Evolutionary conservation across 805 yeast genomes (phyloP).

Genomic region (Barnettozyma pratensis): DNA sequence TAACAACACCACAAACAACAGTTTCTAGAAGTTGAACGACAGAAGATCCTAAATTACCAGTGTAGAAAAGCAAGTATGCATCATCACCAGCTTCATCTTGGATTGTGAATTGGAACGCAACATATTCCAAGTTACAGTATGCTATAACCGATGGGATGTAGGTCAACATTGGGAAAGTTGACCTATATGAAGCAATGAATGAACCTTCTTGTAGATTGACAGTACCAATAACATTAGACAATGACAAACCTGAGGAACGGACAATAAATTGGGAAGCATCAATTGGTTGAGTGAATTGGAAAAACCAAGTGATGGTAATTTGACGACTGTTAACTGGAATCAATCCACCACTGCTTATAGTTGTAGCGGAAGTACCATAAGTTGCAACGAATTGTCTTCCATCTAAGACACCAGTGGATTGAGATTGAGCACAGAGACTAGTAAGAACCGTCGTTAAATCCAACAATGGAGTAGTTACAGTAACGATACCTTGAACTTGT

Average conservation of each 20-base stretch:
- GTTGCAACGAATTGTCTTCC: conserved; percentile 6
- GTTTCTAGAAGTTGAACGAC: conserved; percentile 1
- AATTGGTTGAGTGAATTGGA: conserved; percentile 8
- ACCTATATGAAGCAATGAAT: conserved; percentile 8
- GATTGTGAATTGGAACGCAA: conserved; percentile 7
- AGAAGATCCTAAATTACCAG: conserved; percentile 13
- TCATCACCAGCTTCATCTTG: conserved; percentile 1
- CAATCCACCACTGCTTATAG: background rate
- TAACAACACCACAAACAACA: conserved; percentile 8
- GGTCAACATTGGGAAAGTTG: conserved; percentile 1
- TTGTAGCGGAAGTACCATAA: conserved; percentile 6
- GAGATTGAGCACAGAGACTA: conserved; percentile 3
- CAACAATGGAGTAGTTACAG: background rate
- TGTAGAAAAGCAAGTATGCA: conserved; percentile 12
- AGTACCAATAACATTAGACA: conserved; percentile 7
- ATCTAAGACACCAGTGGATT: conserved; percentile 2
- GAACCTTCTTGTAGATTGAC: conserved; percentile 17
- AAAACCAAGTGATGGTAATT: conserved; percentile 11
- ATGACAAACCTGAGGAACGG: conserved; percentile 2
- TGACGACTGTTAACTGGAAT: conserved; percentile 1
- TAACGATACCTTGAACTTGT: background rate
- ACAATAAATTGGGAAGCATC: conserved; percentile 11
- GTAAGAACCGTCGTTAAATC: background rate
- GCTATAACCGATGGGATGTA: background rate
- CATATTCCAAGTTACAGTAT: conserved; percentile 12